Conservation (phyloP, 2,329 filamentous ascomycete species). For the Microdochium bolleyi region DNA sequence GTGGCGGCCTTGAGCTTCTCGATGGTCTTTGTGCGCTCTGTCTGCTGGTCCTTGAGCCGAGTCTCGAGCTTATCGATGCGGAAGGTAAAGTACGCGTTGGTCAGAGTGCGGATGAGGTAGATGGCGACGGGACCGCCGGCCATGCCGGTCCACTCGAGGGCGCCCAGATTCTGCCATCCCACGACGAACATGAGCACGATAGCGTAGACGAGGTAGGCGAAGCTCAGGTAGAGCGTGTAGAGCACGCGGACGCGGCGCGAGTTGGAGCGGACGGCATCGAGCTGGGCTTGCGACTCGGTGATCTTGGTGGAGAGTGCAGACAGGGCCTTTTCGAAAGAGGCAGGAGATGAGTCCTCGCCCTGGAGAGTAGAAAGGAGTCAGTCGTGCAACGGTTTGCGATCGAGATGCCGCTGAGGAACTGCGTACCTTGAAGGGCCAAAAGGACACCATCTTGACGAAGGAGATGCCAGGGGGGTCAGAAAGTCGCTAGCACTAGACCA, state of each 20-base stretch:
- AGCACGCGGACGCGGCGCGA: slow-evolving; percentile 76
- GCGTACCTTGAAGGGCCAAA: slow-evolving; percentile 78
- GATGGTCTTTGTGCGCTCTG: slow-evolving; percentile 79
- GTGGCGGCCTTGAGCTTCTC: slow-evolving; percentile 92
- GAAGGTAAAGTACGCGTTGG: slow-evolving; percentile 71
- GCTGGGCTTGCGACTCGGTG: slow-evolving; percentile 59
- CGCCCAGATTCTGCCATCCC: slow-evolving; percentile 70
- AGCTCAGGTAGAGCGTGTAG: slow-evolving; percentile 82
- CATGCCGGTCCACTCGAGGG: slow-evolving; percentile 70
- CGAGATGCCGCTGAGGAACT: slow-evolving; percentile 4
- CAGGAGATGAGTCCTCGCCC: slow-evolving; percentile 75
- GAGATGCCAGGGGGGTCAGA: not conserved
- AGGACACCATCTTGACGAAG: slow-evolving; percentile 58
- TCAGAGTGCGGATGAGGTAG: slow-evolving; percentile 59
- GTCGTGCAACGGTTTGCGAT: not conserved
- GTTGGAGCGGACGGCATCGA: slow-evolving; percentile 65
- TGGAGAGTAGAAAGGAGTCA: slow-evolving; percentile 23
- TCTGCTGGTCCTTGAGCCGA: slow-evolving; percentile 66
- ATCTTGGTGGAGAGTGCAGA: slow-evolving; percentile 79
- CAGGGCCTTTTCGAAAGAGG: slow-evolving; percentile 87
- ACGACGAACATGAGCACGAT: slow-evolving; percentile 79
- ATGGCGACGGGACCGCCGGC: slow-evolving; percentile 77
- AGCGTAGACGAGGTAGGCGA: slow-evolving; percentile 81
- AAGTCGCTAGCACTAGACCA: slow-evolving; percentile 9
- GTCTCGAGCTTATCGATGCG: slow-evolving; percentile 63